Conservation (phyloP, 129 eudicot species). For the Lonicera japonica region DNA sequence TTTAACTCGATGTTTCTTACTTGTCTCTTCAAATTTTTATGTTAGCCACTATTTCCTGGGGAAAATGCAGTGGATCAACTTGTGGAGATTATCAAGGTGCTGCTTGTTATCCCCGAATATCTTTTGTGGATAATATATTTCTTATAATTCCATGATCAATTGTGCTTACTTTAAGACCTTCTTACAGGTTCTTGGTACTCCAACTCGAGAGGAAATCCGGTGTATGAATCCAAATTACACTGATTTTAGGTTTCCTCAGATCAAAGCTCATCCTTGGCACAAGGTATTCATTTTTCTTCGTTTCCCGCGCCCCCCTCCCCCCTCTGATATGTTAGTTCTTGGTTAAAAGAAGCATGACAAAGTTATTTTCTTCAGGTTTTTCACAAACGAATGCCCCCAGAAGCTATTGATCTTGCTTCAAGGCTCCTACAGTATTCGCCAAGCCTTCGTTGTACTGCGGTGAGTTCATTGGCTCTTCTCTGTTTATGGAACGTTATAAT, state of each 20-base stretch:
- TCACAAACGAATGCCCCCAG: conserved; percentile 53
- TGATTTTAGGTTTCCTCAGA: conserved; percentile 73
- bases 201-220: conserved; percentile 95
- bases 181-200: conserved; percentile 88
- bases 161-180: conserved; percentile 8
- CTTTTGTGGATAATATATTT: not conserved
- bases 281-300: conserved; percentile 32
- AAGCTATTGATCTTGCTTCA: conserved; percentile 52
- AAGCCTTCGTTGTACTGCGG: conserved; percentile 53
- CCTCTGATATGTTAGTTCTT: not conserved
- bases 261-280: conserved; percentile 68
- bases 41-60: conserved; percentile 91
- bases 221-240: conserved; percentile 95
- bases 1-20: not conserved
- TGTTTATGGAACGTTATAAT: not conserved
- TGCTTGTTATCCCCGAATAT: conserved; percentile 1
- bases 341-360: not conserved
- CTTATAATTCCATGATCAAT: not conserved
- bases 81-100: conserved; percentile 90
- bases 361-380: conserved; percentile 28
- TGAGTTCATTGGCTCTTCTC: conserved; percentile 8
- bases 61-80: conserved; percentile 96
- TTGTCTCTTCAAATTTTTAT: conserved; percentile 4
- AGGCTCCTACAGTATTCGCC: conserved; percentile 52
- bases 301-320: no score